Evolutionary conservation across 148 eudicot genomes (phyloP).

Genomic region (Oxyria digyna): DNA sequence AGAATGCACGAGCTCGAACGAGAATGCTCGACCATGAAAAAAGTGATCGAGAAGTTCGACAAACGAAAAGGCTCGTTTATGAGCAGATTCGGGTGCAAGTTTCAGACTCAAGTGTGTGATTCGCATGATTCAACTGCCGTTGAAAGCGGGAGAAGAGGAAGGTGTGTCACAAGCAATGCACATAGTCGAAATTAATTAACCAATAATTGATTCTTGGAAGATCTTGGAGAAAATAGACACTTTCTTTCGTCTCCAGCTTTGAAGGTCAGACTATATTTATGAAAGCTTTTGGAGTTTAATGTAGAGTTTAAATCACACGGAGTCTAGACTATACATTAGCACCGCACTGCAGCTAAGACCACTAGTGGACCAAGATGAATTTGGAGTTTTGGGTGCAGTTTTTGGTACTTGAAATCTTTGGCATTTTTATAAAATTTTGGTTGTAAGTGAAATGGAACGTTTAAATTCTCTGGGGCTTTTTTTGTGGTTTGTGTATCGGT

Average conservation of each 20-base stretch:
- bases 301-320: not conserved
- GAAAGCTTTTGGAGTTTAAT: not conserved
- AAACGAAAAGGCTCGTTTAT: slow-evolving; percentile 30
- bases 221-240: not conserved
- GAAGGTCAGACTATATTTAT: too few species aligned
- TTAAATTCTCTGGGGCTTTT: not conserved
- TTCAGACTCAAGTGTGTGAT: slow-evolving; percentile 93
- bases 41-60: slow-evolving; percentile 56
- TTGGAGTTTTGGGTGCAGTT: slow-evolving; percentile 2
- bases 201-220: too few species aligned
- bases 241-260: too few species aligned
- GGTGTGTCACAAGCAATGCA: slow-evolving; percentile 7
- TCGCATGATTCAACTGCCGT: slow-evolving; percentile 76
- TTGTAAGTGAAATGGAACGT: not conserved
- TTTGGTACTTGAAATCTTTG: slow-evolving; percentile 1
- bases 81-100: slow-evolving; percentile 76
- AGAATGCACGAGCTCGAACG: slow-evolving; percentile 84
- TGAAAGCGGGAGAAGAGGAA: slow-evolving; percentile 31
- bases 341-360: not conserved
- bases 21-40: slow-evolving; percentile 79
- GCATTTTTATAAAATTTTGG: not conserved
- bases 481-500: not conserved
- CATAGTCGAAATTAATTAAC: not conserved
- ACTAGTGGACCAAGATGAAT: not conserved
- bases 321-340: not conserved